Evolutionary conservation across 768 basidiomycete species (phyloP).

Genomic region (Tylopilus plumbeoviolaceoides): DNA sequence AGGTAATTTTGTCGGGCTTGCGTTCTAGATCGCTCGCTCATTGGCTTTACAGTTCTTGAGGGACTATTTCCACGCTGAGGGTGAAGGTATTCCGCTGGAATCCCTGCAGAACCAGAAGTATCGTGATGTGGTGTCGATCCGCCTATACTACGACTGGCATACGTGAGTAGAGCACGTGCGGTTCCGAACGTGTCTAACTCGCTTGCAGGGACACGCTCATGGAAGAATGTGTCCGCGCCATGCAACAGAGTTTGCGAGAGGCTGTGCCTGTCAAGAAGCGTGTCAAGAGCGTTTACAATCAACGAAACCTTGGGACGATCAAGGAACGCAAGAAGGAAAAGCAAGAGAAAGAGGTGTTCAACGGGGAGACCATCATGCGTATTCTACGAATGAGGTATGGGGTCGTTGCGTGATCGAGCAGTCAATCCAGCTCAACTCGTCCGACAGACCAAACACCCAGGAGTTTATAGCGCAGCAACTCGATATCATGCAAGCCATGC

Average conservation of each 20-base stretch:
- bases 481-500: slow-evolving; percentile 76
- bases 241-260: slow-evolving; percentile 80
- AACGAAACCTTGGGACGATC: slow-evolving; percentile 95
- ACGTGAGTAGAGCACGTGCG: slow-evolving; percentile 50
- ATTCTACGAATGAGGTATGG: slow-evolving; percentile 92
- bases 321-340: slow-evolving; percentile 88
- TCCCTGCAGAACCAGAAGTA: slow-evolving; percentile 92
- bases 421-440: slow-evolving; percentile 3
- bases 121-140: slow-evolving; percentile 83
- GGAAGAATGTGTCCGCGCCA: slow-evolving; percentile 95
- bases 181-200: slow-evolving; percentile 5
- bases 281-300: slow-evolving; percentile 87
- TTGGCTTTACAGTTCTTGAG: slow-evolving; percentile 65
- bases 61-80: slow-evolving; percentile 93
- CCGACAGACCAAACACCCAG: slow-evolving; percentile 64
- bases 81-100: slow-evolving; percentile 86
- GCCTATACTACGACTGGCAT: slow-evolving; percentile 95
- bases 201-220: slow-evolving; percentile 66
- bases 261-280: slow-evolving; percentile 79
- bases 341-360: slow-evolving; percentile 69
- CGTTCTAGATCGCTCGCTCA: background rate
- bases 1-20: slow-evolving; percentile 43
- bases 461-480: slow-evolving; percentile 89
- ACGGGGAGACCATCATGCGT: slow-evolving; percentile 87
- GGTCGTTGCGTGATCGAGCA: background rate